Percentiles rank a stretch among this genome's conserved stretches.
Evolutionary conservation across 1,139 yeast species (phyloP).

Genomic region (Candida glucosophila): DNA sequence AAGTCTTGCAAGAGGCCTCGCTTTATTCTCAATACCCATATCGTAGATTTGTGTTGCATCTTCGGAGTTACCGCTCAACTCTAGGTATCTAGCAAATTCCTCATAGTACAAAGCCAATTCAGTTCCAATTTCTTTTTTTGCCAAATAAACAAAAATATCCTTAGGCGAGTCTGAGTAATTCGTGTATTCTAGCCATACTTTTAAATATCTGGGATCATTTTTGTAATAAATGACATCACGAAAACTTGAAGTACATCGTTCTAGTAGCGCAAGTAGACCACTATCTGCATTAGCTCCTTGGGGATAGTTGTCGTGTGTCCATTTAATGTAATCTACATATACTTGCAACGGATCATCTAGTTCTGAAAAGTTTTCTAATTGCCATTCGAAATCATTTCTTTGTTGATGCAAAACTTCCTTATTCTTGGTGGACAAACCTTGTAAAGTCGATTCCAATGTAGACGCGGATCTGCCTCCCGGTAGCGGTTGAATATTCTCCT

Average conservation of each 20-base stretch:
- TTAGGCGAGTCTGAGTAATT: slow-evolving; percentile 61
- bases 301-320: slow-evolving; percentile 64
- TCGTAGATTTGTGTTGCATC: slow-evolving; percentile 62
- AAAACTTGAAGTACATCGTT: slow-evolving; percentile 64
- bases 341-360: slow-evolving; percentile 78
- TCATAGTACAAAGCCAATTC: slow-evolving; percentile 69
- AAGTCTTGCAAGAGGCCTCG: slow-evolving; percentile 58
- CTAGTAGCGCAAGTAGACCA: slow-evolving; percentile 59
- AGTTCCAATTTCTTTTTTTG: slow-evolving; percentile 65
- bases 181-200: slow-evolving; percentile 73
- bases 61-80: slow-evolving; percentile 35
- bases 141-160: slow-evolving; percentile 66
- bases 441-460: slow-evolving; percentile 42
- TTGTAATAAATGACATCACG: slow-evolving; percentile 59
- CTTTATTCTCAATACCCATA: slow-evolving; percentile 50
- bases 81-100: slow-evolving; percentile 65
- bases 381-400: slow-evolving; percentile 35
- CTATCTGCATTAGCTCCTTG: slow-evolving; percentile 62
- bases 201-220: slow-evolving; percentile 74
- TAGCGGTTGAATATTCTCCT: slow-evolving; percentile 73
- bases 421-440: slow-evolving; percentile 12
- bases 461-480: slow-evolving; percentile 64
- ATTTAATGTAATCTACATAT: slow-evolving; percentile 59
- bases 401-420: slow-evolving; percentile 22
- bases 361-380: slow-evolving; percentile 41